phyloP scores from a whole-genome alignment of 179 eudicot species.

The Heliamphora pulchella region DNA sequence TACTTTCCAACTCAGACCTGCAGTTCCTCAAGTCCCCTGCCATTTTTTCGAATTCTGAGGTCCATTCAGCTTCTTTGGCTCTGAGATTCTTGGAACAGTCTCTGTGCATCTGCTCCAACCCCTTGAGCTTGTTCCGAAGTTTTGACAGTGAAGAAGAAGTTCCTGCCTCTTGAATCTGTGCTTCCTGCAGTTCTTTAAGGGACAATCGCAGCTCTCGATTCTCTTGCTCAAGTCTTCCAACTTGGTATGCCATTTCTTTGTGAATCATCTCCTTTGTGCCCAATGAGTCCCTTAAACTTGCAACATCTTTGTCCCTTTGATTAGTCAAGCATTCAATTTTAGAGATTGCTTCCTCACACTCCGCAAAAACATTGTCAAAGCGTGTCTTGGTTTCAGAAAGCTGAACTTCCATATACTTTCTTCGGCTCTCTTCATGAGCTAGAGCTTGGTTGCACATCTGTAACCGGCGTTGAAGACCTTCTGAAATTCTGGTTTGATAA shows the following conservation, averaged over 20 bases:
- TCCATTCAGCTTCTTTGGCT: slow-evolving; percentile 71
- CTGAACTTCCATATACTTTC: slow-evolving; percentile 49
- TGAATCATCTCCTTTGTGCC: slow-evolving; percentile 46
- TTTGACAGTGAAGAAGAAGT: slow-evolving; percentile 48
- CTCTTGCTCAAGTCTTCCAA: slow-evolving; percentile 53
- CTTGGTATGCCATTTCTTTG: slow-evolving; percentile 57
- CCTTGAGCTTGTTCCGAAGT: slow-evolving; percentile 58
- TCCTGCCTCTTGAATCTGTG: slow-evolving; percentile 57
- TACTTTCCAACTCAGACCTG: slow-evolving; percentile 34
- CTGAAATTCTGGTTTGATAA: slow-evolving; percentile 33
- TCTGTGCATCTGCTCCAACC: slow-evolving; percentile 54
- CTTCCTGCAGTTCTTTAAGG: slow-evolving; percentile 70
- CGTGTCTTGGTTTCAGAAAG: slow-evolving; percentile 44
- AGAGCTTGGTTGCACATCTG: slow-evolving; percentile 58
- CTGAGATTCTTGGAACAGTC: slow-evolving; percentile 46
- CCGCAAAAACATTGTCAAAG: slow-evolving; percentile 31
- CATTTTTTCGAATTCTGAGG: slow-evolving; percentile 34
- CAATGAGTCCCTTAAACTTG: slow-evolving; percentile 46
- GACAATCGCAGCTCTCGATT: slow-evolving; percentile 49
- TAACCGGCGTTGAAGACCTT: slow-evolving; percentile 41
- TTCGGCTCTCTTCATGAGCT: slow-evolving; percentile 57
- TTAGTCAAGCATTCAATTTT: slow-evolving; percentile 34
- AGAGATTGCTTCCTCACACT: slow-evolving; percentile 39
- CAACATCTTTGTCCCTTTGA: slow-evolving; percentile 43
- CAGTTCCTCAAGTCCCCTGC: slow-evolving; percentile 38